These are phyloP conservation scores for Trypanosoma vivax DNA, from an alignment of 208 protist species.

Conservation along the genomic window DNA sequence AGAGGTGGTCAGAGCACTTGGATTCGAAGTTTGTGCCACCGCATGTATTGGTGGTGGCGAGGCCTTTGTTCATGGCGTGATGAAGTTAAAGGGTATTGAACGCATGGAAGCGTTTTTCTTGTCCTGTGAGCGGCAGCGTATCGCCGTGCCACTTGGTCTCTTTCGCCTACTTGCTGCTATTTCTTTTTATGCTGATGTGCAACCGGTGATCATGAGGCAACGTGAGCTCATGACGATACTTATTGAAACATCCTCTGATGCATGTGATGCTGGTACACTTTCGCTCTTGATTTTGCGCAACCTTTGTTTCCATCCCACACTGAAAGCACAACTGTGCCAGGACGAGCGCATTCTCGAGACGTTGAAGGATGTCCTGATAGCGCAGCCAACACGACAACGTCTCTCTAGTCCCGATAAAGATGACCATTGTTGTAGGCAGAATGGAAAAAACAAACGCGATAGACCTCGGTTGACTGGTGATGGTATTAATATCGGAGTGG, in stretches of 20 bases:
- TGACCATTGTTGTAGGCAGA: not conserved
- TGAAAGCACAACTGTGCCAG: conserved; percentile 69
- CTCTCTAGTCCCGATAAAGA: not conserved
- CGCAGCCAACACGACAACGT: conserved; percentile 20
- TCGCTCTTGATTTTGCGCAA: conserved; percentile 68
- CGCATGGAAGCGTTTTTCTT: conserved; percentile 16
- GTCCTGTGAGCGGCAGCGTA: conserved; percentile 14
- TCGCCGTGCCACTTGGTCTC: conserved; percentile 29
- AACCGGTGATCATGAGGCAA: conserved; percentile 28
- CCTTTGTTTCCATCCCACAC: conserved; percentile 46
- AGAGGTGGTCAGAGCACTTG: not conserved
- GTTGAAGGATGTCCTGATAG: conserved; percentile 57
- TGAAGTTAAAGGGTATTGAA: conserved; percentile 27
- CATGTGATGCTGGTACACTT: conserved; percentile 27
- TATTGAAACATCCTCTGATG: conserved; percentile 40
- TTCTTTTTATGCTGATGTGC: conserved; percentile 41
- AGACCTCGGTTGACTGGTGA: no score
- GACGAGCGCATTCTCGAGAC: conserved; percentile 62
- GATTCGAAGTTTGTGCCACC: conserved; percentile 19
- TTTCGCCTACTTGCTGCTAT: conserved; percentile 50
- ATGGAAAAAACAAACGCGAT: no score
- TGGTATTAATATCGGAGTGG: no score
- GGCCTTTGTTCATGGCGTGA: conserved; percentile 16
- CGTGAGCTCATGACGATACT: conserved; percentile 49
- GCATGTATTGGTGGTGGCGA: conserved; percentile 18